These are phyloP conservation scores for Colletotrichum tropicicola DNA, from an alignment of 2,329 filamentous ascomycete genomes.

Conservation along the genomic window DNA sequence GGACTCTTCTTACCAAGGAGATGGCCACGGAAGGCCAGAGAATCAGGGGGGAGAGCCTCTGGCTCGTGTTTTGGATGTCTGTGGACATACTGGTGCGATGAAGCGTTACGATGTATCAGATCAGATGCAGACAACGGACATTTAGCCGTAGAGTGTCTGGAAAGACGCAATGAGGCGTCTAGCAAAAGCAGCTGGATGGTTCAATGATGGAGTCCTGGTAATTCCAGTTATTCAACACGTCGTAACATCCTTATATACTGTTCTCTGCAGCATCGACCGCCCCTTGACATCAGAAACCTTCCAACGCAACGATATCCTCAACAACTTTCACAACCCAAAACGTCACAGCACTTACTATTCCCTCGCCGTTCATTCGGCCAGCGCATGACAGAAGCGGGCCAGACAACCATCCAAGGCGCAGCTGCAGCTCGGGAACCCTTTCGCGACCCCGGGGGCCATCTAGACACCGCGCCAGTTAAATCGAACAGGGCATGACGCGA, in stretches of 20 bases:
- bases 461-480: not conserved
- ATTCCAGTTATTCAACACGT: not conserved
- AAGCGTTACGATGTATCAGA: not conserved
- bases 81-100: not conserved
- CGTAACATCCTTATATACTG: not conserved
- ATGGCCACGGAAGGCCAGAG: constrained; percentile 4
- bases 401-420: not conserved
- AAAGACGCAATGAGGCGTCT: too few relatives aligned
- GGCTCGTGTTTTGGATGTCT: not conserved
- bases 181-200: too few relatives aligned
- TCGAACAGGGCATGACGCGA: too few relatives aligned
- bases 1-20: not conserved
- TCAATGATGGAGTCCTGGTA: not conserved
- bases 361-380: not conserved
- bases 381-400: not conserved
- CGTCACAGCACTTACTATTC: constrained; percentile 1
- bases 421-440: not conserved
- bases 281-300: not conserved
- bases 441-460: not conserved
- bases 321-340: not conserved
- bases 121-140: too few relatives aligned
- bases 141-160: too few relatives aligned
- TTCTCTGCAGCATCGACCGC: not conserved
- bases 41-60: constrained; percentile 1
- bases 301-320: not conserved